Evolutionary conservation across 106 monocot species (phyloP).

Genomic region (Xerophyta viscosa): DNA sequence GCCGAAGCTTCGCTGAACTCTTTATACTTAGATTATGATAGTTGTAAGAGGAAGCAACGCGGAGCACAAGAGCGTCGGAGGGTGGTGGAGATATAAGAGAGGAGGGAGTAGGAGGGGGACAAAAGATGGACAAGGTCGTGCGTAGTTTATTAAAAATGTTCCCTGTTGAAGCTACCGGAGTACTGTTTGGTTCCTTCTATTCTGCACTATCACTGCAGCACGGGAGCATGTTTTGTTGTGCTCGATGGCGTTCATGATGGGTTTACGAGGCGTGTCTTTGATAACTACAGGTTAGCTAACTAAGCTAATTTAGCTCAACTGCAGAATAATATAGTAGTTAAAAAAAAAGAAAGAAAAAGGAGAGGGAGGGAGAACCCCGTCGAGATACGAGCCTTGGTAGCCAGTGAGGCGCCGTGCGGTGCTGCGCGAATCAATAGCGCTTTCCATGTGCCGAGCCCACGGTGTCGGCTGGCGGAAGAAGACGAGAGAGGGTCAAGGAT

Average conservation of each 20-base stretch:
- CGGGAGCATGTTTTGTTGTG: too few species aligned
- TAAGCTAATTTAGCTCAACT: neutral
- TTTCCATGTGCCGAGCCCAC: too few species aligned
- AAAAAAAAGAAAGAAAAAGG: too few species aligned
- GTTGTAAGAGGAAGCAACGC: slow-evolving; percentile 8
- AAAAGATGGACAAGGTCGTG: slow-evolving; percentile 18
- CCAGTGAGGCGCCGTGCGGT: slow-evolving; percentile 11
- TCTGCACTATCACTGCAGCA: too few species aligned
- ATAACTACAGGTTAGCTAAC: too few species aligned
- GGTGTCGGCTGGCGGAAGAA: too few species aligned
- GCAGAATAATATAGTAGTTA: too few species aligned
- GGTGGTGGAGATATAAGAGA: slow-evolving; percentile 11
- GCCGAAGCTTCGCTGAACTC: neutral
- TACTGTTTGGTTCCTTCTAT: neutral
- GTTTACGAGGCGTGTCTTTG: neutral
- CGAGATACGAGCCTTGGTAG: neutral
- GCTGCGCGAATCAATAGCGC: slow-evolving; percentile 1
- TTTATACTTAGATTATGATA: neutral
- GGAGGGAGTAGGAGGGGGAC: slow-evolving; percentile 10
- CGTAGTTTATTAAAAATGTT: neutral
- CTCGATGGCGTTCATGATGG: too few species aligned
- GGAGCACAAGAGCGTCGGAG: slow-evolving; percentile 12
- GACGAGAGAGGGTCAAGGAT: too few species aligned
- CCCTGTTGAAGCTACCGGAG: neutral
- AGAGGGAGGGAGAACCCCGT: neutral